Base-by-base conservation (phyloP, 495 filamentous ascomycete genomes). In the Daldinia bambusicola region DNA sequence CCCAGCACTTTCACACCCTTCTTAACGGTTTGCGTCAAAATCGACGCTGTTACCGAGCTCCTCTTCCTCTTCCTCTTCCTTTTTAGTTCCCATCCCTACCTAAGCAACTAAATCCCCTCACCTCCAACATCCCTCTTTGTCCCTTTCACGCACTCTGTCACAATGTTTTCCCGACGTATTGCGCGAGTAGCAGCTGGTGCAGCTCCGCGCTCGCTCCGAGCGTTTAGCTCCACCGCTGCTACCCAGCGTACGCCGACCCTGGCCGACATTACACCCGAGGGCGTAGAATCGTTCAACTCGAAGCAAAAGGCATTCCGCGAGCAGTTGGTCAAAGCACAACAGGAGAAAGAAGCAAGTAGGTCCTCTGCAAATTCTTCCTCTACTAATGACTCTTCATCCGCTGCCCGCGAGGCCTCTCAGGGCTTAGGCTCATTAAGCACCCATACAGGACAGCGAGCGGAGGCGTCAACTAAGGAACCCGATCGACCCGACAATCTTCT, bases 251-350 rank as follows among this genome's bases (percentile, higher is more conserved):
- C 90, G 51, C 95, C 96, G n/a, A 89, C 90, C 31, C 85, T 99
- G 22, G 89, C 92, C 74, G 93, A 98, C 82, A 88, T 99, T 78
- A 84, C 90, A 56, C 81, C 83, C 7, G 80, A 80, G 43, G 86
- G 88, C 50, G 90, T 89, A 43, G 83, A 88, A 37, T 82, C 85
- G 37, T 99, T 97, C 86, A 91, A 91, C 76, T 83, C 86, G 48
- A 89, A 89, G 70, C 94, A 97, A 83, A 90, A 89, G 76, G 86
- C 90, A 75, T 99, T 97, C 83, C 90, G 95, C 74, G 90, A 93
- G 79, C 84, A 92, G 80, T 82, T 97, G 63, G 87, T 89, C 71
- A 87, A 89, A 77, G 89, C 88, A 78, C 87, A 92, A 79, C 91
- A 86, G 89, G 92, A 84, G 86, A 86, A 90, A 85, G 88, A 91